Evolutionary conservation across 1,139 yeast genomes (phyloP).

Genomic region (Yamadazyma atmosphaerica): DNA sequence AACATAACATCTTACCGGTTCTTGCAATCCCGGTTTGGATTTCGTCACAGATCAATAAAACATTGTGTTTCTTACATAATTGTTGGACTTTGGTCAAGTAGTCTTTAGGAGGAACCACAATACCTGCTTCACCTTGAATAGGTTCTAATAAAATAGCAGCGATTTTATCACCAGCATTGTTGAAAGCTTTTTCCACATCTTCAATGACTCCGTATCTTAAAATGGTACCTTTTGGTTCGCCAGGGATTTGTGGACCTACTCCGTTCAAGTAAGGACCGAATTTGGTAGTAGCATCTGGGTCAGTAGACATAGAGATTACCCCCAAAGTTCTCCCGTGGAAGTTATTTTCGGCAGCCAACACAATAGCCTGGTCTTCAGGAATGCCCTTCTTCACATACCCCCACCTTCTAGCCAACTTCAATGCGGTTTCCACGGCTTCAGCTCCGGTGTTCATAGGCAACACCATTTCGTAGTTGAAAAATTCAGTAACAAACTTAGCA

Average conservation of each 20-base stretch:
- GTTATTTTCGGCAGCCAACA: slow-evolving; percentile 82
- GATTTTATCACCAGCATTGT: slow-evolving; percentile 82
- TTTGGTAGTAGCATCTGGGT: slow-evolving; percentile 84
- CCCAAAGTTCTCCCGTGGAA: slow-evolving; percentile 98
- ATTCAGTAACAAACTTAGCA: slow-evolving; percentile 88
- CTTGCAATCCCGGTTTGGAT: slow-evolving; percentile 98
- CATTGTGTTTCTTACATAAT: slow-evolving; percentile 81
- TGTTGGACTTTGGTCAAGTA: slow-evolving; percentile 73
- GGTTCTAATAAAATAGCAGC: slow-evolving; percentile 95
- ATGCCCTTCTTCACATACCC: slow-evolving; percentile 89
- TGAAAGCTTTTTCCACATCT: slow-evolving; percentile 82
- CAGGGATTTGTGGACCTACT: slow-evolving; percentile 81
- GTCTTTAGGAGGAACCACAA: slow-evolving; percentile 86
- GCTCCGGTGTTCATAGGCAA: slow-evolving; percentile 99
- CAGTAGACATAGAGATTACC: slow-evolving; percentile 94
- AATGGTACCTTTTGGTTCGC: slow-evolving; percentile 49
- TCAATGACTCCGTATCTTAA: slow-evolving; percentile 81
- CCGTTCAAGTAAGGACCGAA: slow-evolving; percentile 89
- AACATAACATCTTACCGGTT: slow-evolving; percentile 91
- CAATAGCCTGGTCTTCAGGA: slow-evolving; percentile 79
- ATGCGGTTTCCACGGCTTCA: slow-evolving; percentile 95
- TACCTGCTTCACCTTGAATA: slow-evolving; percentile 98
- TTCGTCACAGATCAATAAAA: slow-evolving; percentile 90
- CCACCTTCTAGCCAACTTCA: slow-evolving; percentile 96
- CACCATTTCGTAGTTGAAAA: slow-evolving; percentile 86